Conservation (phyloP, 108 stramenopile genomes). For the Nitzschia sp. region DNA sequence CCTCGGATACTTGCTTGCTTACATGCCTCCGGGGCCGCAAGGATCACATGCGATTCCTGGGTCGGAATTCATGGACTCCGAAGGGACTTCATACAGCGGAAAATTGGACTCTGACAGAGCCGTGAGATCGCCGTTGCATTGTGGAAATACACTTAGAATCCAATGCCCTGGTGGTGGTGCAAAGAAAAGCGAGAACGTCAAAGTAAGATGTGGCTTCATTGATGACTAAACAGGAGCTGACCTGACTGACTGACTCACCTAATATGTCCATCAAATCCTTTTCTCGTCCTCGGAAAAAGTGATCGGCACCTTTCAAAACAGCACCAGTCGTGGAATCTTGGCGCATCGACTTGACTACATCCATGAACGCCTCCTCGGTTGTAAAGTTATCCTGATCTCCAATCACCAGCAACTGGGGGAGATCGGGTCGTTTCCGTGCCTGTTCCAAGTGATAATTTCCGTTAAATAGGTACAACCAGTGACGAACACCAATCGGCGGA, state of each 20-base stretch:
- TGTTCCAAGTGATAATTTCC: conserved; percentile 48
- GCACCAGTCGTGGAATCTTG: conserved; percentile 37
- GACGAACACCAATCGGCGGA: conserved; percentile 50
- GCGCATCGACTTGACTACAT: conserved; percentile 31
- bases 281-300: conserved; percentile 56
- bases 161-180: conserved; percentile 37
- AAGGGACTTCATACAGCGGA: conserved; percentile 11
- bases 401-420: conserved; percentile 45
- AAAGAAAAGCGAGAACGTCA: background rate
- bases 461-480: conserved; percentile 55
- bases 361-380: conserved; percentile 37
- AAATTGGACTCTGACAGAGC: conserved; percentile 9
- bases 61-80: conserved; percentile 9
- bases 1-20: too few relatives aligned
- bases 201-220: background rate
- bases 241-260: too few relatives aligned
- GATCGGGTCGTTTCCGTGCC: conserved; percentile 17
- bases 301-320: conserved; percentile 47
- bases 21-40: background rate
- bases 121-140: conserved; percentile 28
- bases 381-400: conserved; percentile 62
- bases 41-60: background rate
- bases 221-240: too few relatives aligned
- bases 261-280: conserved; percentile 56
- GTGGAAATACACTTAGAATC: conserved; percentile 32